Base-by-base conservation (phyloP, 495 filamentous ascomycete genomes). In the Xylaria cubensis region DNA sequence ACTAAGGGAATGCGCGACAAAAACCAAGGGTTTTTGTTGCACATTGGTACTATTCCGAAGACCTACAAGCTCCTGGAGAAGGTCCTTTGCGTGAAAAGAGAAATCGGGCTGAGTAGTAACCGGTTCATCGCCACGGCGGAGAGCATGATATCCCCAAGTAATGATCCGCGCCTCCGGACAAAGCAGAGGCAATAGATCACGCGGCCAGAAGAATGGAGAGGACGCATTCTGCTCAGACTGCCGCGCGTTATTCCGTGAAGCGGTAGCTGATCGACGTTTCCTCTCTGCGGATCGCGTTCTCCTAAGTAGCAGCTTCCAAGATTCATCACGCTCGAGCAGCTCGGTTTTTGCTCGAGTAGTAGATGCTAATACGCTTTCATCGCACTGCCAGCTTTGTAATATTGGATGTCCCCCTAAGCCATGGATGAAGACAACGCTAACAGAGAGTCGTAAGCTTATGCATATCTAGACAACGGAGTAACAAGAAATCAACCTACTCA, bases 381-480 rank as follows among this genome's bases (percentile, higher is more conserved):
- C 63, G 53, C 72, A 72, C 56, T 79, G 79, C 81, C 81, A 83
- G 17, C 80, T 78, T 15, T 74, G 75, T 8, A 2, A 29, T 29
- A 82, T 76, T 1, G 80, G 81, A 55, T 83, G 80, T 2, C 81
- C 80, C 13, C 81, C 81, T 26, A 82, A 73, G 13, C 81, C 81
- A 63, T 80, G 76, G 56, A 82, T 72, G 39, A 83, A 72, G 19
- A 83, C 71, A 42, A 83, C 77, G 67, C 81, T 83, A 67, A 39
- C 17, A n/a, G 6, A 3, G n/a, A 0, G 41, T 34, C 10, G 50
- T 62, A 10, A 69, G 53, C n/a, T 36, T 26, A 24, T 64, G 42
- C 62, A 64, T 19, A 48, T 32, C 10, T 65, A 29, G 48, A 34
- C 6, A 56, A 24, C 15, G 29, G 44, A 1, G 48, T 66, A 19